Evolutionary conservation across 306 rosid species (phyloP).

Genomic region (Lagenaria siceraria): DNA sequence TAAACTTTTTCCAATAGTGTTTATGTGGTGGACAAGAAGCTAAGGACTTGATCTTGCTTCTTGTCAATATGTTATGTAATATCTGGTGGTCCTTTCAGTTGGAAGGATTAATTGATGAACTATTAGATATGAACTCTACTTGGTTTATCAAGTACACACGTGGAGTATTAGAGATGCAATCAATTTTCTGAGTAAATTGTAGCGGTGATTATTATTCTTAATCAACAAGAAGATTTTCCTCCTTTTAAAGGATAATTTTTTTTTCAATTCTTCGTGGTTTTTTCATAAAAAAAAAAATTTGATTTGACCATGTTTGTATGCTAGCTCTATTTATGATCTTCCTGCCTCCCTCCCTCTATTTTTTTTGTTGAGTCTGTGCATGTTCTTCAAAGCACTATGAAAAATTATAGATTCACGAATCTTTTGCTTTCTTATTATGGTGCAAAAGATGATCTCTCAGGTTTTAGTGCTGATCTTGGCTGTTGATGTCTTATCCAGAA

Average conservation of each 20-base stretch:
- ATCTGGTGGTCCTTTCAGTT: not conserved
- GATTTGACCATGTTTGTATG: not conserved
- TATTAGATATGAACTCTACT: not conserved
- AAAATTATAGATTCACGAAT: not conserved
- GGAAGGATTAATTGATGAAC: not conserved
- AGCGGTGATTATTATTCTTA: not conserved
- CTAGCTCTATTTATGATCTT: not conserved
- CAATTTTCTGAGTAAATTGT: not conserved
- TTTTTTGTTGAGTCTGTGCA: not conserved
- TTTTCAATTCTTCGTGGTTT: not conserved
- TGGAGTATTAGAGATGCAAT: not conserved
- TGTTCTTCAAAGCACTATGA: not conserved
- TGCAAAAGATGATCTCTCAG: not conserved
- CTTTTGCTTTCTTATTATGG: not conserved
- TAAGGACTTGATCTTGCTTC: not conserved
- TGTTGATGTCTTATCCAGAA: constrained; percentile 37
- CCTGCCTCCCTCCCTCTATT: not conserved
- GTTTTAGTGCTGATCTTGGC: constrained; percentile 14
- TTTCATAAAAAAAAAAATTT: not conserved
- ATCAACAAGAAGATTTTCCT: not conserved
- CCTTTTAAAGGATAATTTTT: not conserved
- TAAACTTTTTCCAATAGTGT: not conserved
- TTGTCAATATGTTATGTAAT: not conserved
- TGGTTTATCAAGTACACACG: not conserved
- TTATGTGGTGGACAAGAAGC: not conserved